phyloP scores from a whole-genome alignment of 2,329 filamentous ascomycete species.

The Aspergillus sp. region DNA sequence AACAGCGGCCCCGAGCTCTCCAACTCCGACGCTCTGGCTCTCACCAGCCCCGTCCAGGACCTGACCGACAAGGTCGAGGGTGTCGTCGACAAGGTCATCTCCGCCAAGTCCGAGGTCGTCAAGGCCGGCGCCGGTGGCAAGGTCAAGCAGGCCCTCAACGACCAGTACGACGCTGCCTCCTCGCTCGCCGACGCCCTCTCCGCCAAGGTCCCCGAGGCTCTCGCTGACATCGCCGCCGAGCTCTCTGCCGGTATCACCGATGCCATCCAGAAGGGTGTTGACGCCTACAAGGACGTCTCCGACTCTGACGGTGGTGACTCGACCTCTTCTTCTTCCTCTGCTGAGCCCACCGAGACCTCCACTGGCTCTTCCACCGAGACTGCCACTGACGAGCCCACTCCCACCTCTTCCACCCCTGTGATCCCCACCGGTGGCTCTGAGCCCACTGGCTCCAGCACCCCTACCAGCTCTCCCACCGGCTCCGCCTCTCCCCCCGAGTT shows the following conservation, averaged over 20 bases:
- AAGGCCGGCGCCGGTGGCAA: constrained; percentile 21
- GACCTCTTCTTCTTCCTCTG: not conserved
- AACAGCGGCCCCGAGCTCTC: constrained; percentile 21
- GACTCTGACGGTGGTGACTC: constrained; percentile 4
- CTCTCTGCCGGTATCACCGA: constrained; percentile 31
- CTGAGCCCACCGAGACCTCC: not conserved
- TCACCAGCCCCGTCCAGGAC: constrained; percentile 27
- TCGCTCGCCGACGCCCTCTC: constrained; percentile 28
- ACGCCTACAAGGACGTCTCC: constrained; percentile 22
- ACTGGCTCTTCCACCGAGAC: constrained; percentile 3
- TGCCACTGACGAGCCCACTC: constrained; percentile 1
- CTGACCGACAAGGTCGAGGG: constrained; percentile 27
- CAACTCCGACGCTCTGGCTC: constrained; percentile 27
- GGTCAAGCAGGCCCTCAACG: constrained; percentile 24
- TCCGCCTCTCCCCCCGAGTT: constrained; percentile 6
- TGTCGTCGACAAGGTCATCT: constrained; percentile 24
- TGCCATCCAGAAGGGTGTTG: constrained; percentile 33
- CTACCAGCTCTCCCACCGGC: not conserved
- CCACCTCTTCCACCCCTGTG: constrained; percentile 12
- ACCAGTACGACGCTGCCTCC: constrained; percentile 28
- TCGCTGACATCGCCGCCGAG: constrained; percentile 23
- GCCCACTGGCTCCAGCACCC: not conserved
- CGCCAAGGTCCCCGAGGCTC: constrained; percentile 30
- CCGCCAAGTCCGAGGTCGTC: constrained; percentile 29
- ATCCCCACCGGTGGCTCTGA: constrained; percentile 6